These are phyloP conservation scores for Fermentozyma sake DNA, from an alignment of 1,139 yeast species.

Conservation along the genomic window DNA sequence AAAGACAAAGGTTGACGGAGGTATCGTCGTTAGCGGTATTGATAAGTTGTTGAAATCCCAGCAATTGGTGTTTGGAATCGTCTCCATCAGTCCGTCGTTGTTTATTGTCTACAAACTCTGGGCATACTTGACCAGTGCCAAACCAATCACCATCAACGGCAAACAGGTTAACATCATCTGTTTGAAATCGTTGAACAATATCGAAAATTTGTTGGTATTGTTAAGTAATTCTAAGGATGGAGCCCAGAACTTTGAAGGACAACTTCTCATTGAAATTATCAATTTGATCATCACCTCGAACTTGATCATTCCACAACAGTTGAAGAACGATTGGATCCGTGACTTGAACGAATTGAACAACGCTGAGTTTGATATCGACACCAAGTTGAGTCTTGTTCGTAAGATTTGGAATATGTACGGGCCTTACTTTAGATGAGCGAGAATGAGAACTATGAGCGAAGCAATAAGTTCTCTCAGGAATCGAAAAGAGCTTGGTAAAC, in stretches of 20 bases:
- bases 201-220: conserved; percentile 49
- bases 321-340: conserved; percentile 47
- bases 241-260: conserved; percentile 35
- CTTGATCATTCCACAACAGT: conserved; percentile 41
- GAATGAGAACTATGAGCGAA: neutral
- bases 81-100: conserved; percentile 81
- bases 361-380: conserved; percentile 19
- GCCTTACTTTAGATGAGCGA: conserved; percentile 25
- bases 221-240: conserved; percentile 11
- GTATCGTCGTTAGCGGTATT: conserved; percentile 83
- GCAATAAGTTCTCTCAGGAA: neutral
- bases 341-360: conserved; percentile 53
- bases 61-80: conserved; percentile 85
- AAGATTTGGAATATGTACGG: conserved; percentile 58
- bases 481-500: too few relatives aligned
- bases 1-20: conserved; percentile 93
- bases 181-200: conserved; percentile 49
- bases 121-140: conserved; percentile 23
- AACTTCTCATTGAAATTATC: conserved; percentile 53
- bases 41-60: conserved; percentile 87
- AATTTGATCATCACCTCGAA: conserved; percentile 48
- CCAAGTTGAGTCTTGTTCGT: conserved; percentile 40
- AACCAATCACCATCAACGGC: conserved; percentile 38
- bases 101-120: conserved; percentile 49
- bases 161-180: conserved; percentile 40